Conservation (phyloP, 371 early-diverging fungal species). For the Amoeboaphelidium protococcarum region DNA sequence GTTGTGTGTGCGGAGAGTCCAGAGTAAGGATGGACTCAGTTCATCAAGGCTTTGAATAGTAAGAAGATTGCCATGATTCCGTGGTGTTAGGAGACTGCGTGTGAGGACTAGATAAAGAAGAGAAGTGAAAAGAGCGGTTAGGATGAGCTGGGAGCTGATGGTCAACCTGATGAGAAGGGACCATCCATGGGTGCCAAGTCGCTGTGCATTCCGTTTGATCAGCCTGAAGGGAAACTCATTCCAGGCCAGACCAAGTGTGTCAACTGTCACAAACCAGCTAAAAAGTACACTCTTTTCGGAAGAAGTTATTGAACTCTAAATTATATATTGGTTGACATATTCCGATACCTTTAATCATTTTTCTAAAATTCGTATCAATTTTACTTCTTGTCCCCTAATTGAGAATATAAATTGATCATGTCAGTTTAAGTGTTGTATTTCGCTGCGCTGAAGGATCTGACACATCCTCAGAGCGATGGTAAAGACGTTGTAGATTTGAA, state of each 20-base stretch:
- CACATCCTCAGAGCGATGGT: too few relatives aligned
- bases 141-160: constrained; percentile 37
- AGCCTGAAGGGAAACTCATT: constrained; percentile 9
- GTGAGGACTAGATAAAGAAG: constrained; percentile 95
- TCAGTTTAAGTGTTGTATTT: too few relatives aligned
- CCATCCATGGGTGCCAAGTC: constrained; percentile 98
- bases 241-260: constrained; percentile 62
- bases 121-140: too few relatives aligned
- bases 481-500: too few relatives aligned
- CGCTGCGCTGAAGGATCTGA: too few relatives aligned
- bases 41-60: constrained; percentile 60
- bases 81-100: constrained; percentile 81
- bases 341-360: too few relatives aligned
- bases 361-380: too few relatives aligned
- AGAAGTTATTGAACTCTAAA: constrained; percentile 74
- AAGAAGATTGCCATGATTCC: constrained; percentile 77
- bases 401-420: too few relatives aligned
- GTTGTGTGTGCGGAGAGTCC: too few relatives aligned
- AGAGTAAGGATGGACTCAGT: constrained; percentile 72
- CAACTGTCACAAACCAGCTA: constrained; percentile 50
- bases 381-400: too few relatives aligned
- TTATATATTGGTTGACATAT: too few relatives aligned
- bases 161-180: constrained; percentile 74
- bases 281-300: constrained; percentile 63
- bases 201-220: constrained; percentile 91